Evolutionary conservation across 495 filamentous ascomycete genomes (phyloP).

Genomic region (Trichoderma orchidacearum): DNA sequence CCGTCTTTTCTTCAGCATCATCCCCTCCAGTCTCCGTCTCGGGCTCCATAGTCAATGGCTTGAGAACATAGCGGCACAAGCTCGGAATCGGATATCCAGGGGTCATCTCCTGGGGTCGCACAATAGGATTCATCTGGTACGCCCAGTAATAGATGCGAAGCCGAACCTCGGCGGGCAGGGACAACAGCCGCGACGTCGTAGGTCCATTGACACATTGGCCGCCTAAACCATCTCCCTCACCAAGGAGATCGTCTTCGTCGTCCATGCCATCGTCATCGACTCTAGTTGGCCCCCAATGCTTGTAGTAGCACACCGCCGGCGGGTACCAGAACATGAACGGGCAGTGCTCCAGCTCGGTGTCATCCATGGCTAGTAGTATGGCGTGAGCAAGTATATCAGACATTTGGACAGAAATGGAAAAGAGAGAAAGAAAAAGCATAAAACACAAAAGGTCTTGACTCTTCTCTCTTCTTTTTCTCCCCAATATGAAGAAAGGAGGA

Average conservation of each 20-base stretch:
- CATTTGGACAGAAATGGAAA: neutral
- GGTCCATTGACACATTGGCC: neutral
- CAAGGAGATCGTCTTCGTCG: neutral
- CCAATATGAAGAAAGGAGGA: neutral
- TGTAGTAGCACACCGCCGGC: neutral
- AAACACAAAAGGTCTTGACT: neutral
- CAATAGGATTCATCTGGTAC: conserved; percentile 10
- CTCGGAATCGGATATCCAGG: conserved; percentile 16
- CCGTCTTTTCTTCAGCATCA: neutral
- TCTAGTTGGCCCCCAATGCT: neutral
- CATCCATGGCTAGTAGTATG: neutral
- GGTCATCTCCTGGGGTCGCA: conserved; percentile 30
- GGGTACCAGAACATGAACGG: neutral
- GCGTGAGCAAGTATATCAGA: neutral
- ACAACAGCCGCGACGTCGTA: conserved; percentile 4
- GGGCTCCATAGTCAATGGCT: conserved; percentile 6
- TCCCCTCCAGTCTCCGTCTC: neutral
- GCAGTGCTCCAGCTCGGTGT: neutral
- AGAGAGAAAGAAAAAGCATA: neutral
- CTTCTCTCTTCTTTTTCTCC: neutral
- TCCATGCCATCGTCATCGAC: neutral
- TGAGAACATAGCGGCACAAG: conserved; percentile 12
- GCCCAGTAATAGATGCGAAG: conserved; percentile 19
- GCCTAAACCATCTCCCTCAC: neutral
- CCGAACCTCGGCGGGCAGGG: conserved; percentile 19